A percentile compares a stretch with the other conserved stretches of the same genome.
These are phyloP conservation scores for Mortierella antarctica DNA, from an alignment of 192 early-diverging fungal genomes.

Conservation along the genomic window DNA sequence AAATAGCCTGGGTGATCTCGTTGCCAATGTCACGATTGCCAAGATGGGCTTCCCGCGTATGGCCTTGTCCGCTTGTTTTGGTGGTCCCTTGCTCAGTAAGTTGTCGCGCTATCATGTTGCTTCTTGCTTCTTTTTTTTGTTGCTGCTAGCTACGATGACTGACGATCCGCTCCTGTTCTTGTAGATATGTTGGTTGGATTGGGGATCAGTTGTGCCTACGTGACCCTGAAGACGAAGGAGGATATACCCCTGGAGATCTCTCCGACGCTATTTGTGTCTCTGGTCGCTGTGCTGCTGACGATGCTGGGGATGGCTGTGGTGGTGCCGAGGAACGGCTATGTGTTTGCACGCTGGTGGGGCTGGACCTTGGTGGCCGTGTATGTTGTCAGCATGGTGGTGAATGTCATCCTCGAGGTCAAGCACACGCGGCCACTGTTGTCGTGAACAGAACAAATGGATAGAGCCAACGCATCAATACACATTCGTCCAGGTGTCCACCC, in stretches of 20 bases:
- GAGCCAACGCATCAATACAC: background rate
- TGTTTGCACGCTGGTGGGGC: slow-evolving; percentile 70
- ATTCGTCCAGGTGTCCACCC: background rate
- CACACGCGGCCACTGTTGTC: background rate
- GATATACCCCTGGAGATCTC: slow-evolving; percentile 69
- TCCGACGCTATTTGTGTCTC: slow-evolving; percentile 75
- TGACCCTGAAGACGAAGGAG: slow-evolving; percentile 59
- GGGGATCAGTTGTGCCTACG: slow-evolving; percentile 77
- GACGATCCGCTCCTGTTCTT: background rate
- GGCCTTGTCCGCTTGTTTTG: slow-evolving; percentile 96
- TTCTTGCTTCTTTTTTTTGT: slow-evolving; percentile 1
- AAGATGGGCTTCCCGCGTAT: slow-evolving; percentile 92
- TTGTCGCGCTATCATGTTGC: background rate
- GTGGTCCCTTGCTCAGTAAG: slow-evolving; percentile 89
- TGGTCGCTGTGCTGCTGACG: slow-evolving; percentile 68
- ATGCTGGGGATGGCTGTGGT: slow-evolving; percentile 66
- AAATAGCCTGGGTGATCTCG: slow-evolving; percentile 88
- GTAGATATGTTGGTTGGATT: slow-evolving; percentile 85
- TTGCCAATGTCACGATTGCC: slow-evolving; percentile 93
- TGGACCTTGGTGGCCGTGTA: slow-evolving; percentile 67
- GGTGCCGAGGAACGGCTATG: slow-evolving; percentile 71
- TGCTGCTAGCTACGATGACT: background rate
- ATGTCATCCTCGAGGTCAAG: slow-evolving; percentile 66
- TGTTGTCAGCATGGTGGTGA: slow-evolving; percentile 68
- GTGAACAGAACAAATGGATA: background rate